These are phyloP conservation scores for Blastocystis sp. DNA, from an alignment of 352 stramenopile species.

Conservation along the genomic window DNA sequence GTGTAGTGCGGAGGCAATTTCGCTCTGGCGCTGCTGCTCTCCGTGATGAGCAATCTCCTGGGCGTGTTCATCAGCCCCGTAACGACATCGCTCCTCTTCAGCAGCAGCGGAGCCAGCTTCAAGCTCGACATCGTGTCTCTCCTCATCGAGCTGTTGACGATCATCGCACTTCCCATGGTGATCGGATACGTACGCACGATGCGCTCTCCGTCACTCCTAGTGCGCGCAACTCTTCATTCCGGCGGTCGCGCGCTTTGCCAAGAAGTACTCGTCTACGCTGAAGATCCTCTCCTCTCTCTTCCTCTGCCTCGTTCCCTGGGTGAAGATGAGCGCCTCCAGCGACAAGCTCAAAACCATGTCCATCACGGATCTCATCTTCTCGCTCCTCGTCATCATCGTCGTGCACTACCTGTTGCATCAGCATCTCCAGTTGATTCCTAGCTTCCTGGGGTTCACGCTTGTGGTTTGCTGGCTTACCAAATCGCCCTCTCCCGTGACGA, in stretches of 20 bases:
- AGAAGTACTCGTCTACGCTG: slow-evolving; percentile 23
- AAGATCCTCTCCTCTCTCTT: slow-evolving; percentile 70
- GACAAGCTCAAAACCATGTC: slow-evolving; percentile 31
- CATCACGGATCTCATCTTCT: slow-evolving; percentile 2
- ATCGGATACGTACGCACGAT: slow-evolving; percentile 65
- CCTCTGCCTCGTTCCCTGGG: slow-evolving; percentile 67
- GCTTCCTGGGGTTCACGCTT: slow-evolving; percentile 16
- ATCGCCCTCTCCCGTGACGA: slow-evolving; percentile 19
- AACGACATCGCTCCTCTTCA: slow-evolving; percentile 33
- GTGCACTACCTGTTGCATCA: slow-evolving; percentile 31
- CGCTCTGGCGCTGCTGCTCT: slow-evolving; percentile 31
- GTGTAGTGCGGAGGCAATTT: slow-evolving; percentile 72
- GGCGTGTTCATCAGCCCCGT: slow-evolving; percentile 64
- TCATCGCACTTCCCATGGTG: slow-evolving; percentile 69
- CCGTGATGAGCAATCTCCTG: slow-evolving; percentile 47
- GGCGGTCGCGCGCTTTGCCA: slow-evolving; percentile 26
- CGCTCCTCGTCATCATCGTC: slow-evolving; percentile 47
- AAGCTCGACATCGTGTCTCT: slow-evolving; percentile 42
- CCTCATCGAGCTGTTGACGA: slow-evolving; percentile 61
- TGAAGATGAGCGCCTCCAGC: slow-evolving; percentile 66
- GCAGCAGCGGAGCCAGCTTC: slow-evolving; percentile 20
- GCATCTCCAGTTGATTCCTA: neutral
- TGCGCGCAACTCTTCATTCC: slow-evolving; percentile 13
- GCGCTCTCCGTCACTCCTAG: neutral
- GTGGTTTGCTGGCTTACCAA: neutral